Conservation (phyloP, 2,329 filamentous ascomycete genomes). For the Colletotrichum sp. region DNA sequence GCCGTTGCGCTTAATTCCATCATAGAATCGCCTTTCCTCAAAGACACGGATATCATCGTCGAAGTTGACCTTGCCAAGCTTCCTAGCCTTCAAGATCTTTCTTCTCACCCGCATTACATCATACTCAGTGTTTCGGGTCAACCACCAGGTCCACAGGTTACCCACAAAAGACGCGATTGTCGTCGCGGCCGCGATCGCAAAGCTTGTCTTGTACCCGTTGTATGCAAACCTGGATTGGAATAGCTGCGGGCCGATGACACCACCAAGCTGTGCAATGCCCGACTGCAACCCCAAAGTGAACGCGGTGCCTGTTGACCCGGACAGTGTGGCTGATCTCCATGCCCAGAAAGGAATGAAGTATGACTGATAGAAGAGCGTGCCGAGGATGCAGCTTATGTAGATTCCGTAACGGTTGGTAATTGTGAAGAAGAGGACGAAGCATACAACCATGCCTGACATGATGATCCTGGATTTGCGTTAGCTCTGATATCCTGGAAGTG, state of each 20-base stretch:
- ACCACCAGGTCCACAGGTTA: conserved; percentile 28
- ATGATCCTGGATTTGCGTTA: conserved; percentile 29
- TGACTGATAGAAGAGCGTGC: conserved; percentile 44
- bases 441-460: conserved; percentile 42
- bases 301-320: conserved; percentile 46
- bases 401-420: conserved; percentile 41
- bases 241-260: conserved; percentile 48
- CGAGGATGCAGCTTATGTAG: conserved; percentile 48
- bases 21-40: background rate
- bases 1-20: background rate
- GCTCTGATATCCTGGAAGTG: background rate
- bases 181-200: conserved; percentile 26
- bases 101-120: conserved; percentile 26
- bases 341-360: conserved; percentile 53
- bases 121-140: conserved; percentile 28
- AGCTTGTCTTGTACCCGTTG: conserved; percentile 32
- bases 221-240: conserved; percentile 46
- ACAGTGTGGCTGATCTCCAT: conserved; percentile 46
- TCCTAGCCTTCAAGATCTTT: conserved; percentile 19
- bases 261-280: conserved; percentile 47
- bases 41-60: conserved; percentile 3
- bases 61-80: conserved; percentile 14
- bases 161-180: conserved; percentile 27
- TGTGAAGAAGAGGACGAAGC: conserved; percentile 47
- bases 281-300: conserved; percentile 49